These are phyloP conservation scores for Artemisia annua DNA, from an alignment of 129 eudicot genomes.

Conservation along the genomic window DNA sequence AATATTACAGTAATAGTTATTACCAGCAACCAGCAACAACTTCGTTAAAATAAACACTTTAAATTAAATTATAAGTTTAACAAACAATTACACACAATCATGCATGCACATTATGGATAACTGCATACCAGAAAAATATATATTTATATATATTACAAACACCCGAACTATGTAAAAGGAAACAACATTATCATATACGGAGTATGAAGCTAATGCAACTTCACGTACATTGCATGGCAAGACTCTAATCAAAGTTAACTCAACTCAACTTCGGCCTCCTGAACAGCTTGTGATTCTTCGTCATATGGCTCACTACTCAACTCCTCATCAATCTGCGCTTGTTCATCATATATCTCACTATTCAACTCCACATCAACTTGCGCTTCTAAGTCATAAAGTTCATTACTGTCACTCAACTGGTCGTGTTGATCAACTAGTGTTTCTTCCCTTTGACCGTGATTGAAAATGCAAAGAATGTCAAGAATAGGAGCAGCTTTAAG, in stretches of 20 bases:
- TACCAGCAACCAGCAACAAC: too few relatives aligned
- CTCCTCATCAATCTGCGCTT: neutral
- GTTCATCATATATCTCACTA: conserved; percentile 3
- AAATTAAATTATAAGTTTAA: too few relatives aligned
- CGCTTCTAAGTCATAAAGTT: neutral
- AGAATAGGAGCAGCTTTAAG: neutral
- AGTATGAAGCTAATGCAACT: neutral
- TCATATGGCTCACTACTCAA: too few relatives aligned
- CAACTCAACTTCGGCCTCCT: neutral
- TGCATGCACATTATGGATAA: too few relatives aligned
- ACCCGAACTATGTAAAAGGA: too few relatives aligned
- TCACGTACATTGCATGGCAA: neutral
- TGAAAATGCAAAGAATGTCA: conserved; percentile 6
- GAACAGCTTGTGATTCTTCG: neutral
- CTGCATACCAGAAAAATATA: too few relatives aligned
- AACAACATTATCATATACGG: too few relatives aligned
- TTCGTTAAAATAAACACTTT: too few relatives aligned
- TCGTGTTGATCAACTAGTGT: neutral
- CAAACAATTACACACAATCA: too few relatives aligned
- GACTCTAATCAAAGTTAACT: neutral
- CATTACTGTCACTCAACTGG: neutral
- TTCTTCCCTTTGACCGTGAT: neutral
- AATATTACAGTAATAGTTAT: too few relatives aligned
- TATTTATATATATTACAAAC: too few relatives aligned
- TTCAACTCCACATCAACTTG: neutral